Percentiles rank a stretch among this genome's conserved stretches.
These are phyloP conservation scores for Fraxinus floribunda DNA, from an alignment of 305 asterid species.

Conservation along the genomic window DNA sequence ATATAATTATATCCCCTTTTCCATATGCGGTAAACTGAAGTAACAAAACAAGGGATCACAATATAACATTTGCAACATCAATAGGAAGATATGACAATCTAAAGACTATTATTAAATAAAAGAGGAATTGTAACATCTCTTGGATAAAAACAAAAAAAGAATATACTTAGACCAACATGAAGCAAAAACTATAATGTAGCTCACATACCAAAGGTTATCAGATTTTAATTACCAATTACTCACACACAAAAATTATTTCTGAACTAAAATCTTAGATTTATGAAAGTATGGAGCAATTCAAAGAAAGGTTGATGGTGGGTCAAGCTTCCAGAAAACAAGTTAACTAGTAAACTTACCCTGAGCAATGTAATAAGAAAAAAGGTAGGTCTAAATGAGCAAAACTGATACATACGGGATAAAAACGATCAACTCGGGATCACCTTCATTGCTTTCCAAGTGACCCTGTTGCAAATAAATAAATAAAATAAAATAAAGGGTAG, in stretches of 20 bases:
- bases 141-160: background rate
- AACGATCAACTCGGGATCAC: slow-evolving; percentile 94
- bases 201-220: background rate
- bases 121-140: background rate
- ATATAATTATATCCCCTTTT: background rate
- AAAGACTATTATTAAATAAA: background rate
- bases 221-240: background rate
- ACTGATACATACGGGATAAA: slow-evolving; percentile 79
- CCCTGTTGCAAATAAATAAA: slow-evolving; percentile 51
- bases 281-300: background rate
- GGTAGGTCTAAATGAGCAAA: background rate
- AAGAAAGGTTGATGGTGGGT: background rate
- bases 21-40: background rate
- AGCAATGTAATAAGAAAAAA: background rate
- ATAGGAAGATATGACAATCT: background rate
- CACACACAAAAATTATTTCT: background rate
- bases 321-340: background rate
- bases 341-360: background rate
- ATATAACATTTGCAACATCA: background rate
- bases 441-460: slow-evolving; percentile 92
- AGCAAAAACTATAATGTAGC: background rate
- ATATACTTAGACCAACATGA: background rate
- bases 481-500: slow-evolving; percentile 3
- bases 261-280: background rate
- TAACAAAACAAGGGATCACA: background rate